Conservation (phyloP, 2,329 filamentous ascomycete genomes). For the Bipolaris victoriae region DNA sequence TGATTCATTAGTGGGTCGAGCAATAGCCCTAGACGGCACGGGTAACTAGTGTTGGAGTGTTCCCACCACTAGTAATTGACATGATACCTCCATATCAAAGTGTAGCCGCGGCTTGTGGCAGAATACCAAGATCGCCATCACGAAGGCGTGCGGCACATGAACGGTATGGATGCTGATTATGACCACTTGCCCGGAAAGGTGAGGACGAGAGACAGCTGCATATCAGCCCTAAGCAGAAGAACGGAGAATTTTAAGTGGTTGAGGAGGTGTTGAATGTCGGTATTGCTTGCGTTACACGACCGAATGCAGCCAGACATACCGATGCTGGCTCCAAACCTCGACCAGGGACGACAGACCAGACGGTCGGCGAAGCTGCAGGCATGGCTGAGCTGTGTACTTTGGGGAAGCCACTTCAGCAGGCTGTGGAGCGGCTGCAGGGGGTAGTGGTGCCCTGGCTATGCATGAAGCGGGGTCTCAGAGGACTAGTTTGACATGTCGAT, state of each 20-base stretch:
- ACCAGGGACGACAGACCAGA: conserved; percentile 13
- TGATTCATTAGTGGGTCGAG: conserved; percentile 21
- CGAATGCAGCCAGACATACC: conserved; percentile 24
- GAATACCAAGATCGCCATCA: conserved; percentile 26
- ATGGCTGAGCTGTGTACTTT: conserved; percentile 22
- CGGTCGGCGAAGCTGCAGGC: conserved; percentile 18
- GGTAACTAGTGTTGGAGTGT: conserved; percentile 26
- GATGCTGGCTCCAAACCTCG: conserved; percentile 19
- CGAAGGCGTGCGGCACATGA: conserved; percentile 20
- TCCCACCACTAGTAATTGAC: conserved; percentile 25
- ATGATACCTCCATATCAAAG: conserved; percentile 21
- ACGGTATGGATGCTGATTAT: conserved; percentile 18
- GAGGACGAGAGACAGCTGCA: conserved; percentile 12
- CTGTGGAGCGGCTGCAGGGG: conserved; percentile 20
- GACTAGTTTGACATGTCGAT: conserved; percentile 9
- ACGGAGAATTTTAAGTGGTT: conserved; percentile 19
- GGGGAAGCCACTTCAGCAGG: conserved; percentile 22
- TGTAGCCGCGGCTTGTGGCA: conserved; percentile 16
- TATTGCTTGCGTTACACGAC: conserved; percentile 16
- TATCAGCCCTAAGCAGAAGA: conserved; percentile 20
- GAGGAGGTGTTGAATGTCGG: conserved; percentile 2
- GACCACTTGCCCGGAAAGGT: conserved; percentile 10
- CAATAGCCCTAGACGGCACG: conserved; percentile 12
- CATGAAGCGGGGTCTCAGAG: not conserved
- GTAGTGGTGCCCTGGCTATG: conserved; percentile 17